These are phyloP conservation scores for Pyrus pyrifolia DNA, from an alignment of 306 rosid species.

Conservation along the genomic window DNA sequence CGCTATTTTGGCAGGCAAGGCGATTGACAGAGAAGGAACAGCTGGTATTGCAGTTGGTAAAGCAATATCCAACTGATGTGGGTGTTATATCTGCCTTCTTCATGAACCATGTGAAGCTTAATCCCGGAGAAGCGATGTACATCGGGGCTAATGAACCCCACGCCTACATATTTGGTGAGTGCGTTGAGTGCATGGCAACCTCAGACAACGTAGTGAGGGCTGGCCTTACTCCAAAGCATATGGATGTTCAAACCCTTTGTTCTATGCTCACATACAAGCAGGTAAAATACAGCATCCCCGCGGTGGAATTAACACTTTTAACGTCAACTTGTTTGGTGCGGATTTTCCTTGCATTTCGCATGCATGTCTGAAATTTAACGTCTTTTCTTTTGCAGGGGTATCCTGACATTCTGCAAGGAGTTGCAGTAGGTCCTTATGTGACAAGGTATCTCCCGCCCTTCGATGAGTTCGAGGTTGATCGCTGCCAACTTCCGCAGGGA, in stretches of 20 bases:
- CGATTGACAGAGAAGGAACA: constrained; percentile 72
- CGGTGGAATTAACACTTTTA: background rate
- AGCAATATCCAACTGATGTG: constrained; percentile 76
- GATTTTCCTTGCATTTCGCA: background rate
- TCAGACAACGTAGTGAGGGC: constrained; percentile 97
- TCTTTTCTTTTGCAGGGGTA: constrained; percentile 44
- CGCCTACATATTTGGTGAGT: constrained; percentile 77
- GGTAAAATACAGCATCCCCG: constrained; percentile 25
- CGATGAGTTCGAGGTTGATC: constrained; percentile 85
- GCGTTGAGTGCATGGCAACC: constrained; percentile 95
- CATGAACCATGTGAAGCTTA: constrained; percentile 79
- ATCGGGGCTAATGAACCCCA: constrained; percentile 91
- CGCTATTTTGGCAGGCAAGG: constrained; percentile 49
- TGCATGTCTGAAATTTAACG: background rate
- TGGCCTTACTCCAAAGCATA: constrained; percentile 84
- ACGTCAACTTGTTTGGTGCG: background rate
- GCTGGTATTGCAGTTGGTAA: constrained; percentile 66
- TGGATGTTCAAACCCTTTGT: constrained; percentile 83
- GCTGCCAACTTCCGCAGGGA: constrained; percentile 56
- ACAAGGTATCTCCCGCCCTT: constrained; percentile 70
- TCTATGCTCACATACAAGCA: constrained; percentile 94
- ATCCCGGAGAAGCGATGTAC: constrained; percentile 79
- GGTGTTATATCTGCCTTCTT: constrained; percentile 87
- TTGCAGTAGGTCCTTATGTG: constrained; percentile 45
- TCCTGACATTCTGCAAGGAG: constrained; percentile 74